Base-by-base conservation (phyloP, 306 rosid species). In the Prinsepia uniflora region DNA sequence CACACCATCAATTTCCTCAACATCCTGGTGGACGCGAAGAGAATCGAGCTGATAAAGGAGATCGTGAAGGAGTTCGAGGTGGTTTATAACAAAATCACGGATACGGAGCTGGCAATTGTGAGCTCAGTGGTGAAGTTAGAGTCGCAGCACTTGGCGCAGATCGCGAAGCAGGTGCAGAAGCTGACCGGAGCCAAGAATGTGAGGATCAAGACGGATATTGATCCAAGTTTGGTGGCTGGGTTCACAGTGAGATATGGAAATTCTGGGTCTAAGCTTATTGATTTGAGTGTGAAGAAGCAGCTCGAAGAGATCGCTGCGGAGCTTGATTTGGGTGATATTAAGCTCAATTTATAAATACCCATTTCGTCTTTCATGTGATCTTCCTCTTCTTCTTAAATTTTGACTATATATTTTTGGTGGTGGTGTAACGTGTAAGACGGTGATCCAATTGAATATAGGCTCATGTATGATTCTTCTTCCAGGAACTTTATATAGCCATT, bases 111-210 rank as follows among this genome's bases (percentile, higher is more conserved):
- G 1, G 97, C 90, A 0, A 80, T 89, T 30, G 99, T 91, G 80
- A 86, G 85, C 62, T 94, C 99, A n/a, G 96, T 94, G 65, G 97
- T 94, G 89, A 65, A 81, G 56, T 66, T 94, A 79, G 99, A 94
- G 77, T 76, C 93, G 48, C 87, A 91, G 81, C 97, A 94, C 77
- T 67, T 94, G 83, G 83, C 99, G 8, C 97, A 94, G 86, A 94
- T 94, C 4, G 96, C 95, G 12, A 94, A 91, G 83, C 97, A 89
- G 85, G 96, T 94, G 67, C 99, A 94, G 92, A 94, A 91, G 68
- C 81, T 94, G 45, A 91, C 92, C 0, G 99, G 96, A 4, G 89
- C 97, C 0, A 84, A 86, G 58, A 94, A 91, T 18, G 96, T 94
- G 66, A 87, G 97, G 85, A 84, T 87, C 54, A 94, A 87, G 80